Conservation (phyloP, 305 asterid species). For the Fraxinus nigra region DNA sequence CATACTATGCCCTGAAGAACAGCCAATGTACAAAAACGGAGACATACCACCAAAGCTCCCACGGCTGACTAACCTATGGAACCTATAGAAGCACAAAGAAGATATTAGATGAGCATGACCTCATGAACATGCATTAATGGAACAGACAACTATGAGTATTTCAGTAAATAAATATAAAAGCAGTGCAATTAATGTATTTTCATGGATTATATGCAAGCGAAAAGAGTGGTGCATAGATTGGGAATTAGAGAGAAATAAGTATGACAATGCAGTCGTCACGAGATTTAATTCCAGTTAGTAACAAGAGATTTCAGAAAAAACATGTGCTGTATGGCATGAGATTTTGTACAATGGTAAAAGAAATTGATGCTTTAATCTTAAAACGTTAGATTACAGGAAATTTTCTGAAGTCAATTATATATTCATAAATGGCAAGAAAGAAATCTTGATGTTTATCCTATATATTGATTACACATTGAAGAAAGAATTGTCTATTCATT, state of each 20-base stretch:
- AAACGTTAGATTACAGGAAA: not conserved
- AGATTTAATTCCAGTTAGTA: conserved; percentile 8
- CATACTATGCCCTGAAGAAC: conserved; percentile 29
- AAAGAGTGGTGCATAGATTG: not conserved
- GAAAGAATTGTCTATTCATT: not conserved
- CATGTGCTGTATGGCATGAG: not conserved
- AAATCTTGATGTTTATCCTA: not conserved
- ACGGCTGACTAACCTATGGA: conserved; percentile 65
- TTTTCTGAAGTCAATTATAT: not conserved
- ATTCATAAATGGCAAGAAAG: not conserved
- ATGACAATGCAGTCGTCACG: not conserved
- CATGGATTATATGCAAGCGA: not conserved
- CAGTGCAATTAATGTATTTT: not conserved
- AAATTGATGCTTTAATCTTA: not conserved
- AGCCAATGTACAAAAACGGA: conserved; percentile 30
- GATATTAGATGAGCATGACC: conserved; percentile 19
- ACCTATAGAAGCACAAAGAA: conserved; percentile 50
- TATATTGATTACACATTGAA: not conserved
- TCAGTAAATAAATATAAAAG: conserved; percentile 11
- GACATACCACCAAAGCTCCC: conserved; percentile 41
- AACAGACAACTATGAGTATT: not conserved
- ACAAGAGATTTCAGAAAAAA: not conserved
- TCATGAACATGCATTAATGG: not conserved
- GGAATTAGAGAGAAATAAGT: not conserved
- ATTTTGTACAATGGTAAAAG: not conserved